A percentile compares a stretch with the other conserved stretches of the same genome.
Evolutionary conservation across 1,284 basidiomycete species (phyloP).

Genomic region (Marasmius sp.): DNA sequence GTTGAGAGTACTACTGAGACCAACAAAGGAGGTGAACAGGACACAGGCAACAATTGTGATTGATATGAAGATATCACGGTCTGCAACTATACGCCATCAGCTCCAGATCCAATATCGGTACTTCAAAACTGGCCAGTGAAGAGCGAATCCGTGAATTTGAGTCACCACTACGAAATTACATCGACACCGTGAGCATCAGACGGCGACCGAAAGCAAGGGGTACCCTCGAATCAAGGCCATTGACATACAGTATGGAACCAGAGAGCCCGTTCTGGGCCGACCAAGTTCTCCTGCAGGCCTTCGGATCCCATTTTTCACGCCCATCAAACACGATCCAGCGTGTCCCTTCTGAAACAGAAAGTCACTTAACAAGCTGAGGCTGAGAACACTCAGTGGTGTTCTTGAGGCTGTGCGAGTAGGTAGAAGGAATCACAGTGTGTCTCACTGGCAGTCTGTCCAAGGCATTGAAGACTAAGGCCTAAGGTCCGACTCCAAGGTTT

Average conservation of each 20-base stretch:
- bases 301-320: constrained; percentile 14
- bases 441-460: background rate
- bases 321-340: constrained; percentile 13
- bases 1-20: constrained; percentile 70
- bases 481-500: too few relatives aligned
- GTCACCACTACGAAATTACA: constrained; percentile 62
- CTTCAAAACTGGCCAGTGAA: constrained; percentile 55
- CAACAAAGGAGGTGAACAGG: constrained; percentile 63
- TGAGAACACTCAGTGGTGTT: constrained; percentile 56
- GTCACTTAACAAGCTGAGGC: constrained; percentile 36
- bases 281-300: constrained; percentile 24
- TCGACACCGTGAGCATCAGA: constrained; percentile 49
- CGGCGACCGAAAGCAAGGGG: constrained; percentile 49
- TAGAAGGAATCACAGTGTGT: background rate
- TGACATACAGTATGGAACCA: constrained; percentile 36
- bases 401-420: constrained; percentile 23
- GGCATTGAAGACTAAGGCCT: too few relatives aligned
- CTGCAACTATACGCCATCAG: too few relatives aligned
- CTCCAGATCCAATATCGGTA: too few relatives aligned
- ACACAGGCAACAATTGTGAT: constrained; percentile 61
- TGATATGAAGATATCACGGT: constrained; percentile 59
- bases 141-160: constrained; percentile 47
- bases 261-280: constrained; percentile 39
- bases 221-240: constrained; percentile 60
- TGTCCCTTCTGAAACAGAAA: constrained; percentile 9